Evolutionary conservation across 805 yeast genomes (phyloP), one percentile per base, ranked within the genome.

Genomic region (Saturnispora hagleri): DNA sequence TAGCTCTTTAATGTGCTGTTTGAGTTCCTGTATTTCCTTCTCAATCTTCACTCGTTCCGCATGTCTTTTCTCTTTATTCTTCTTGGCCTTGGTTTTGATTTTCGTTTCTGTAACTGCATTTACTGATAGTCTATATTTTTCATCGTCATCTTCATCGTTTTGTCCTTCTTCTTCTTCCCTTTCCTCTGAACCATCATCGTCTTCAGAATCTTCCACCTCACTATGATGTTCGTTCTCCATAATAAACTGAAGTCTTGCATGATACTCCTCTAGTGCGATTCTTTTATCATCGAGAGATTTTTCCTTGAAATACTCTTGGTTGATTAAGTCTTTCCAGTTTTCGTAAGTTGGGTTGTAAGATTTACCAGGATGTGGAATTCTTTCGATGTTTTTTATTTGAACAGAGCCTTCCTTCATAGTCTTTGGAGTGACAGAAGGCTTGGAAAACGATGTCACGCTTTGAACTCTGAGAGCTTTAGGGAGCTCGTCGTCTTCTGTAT

Each of bases 261-360:
- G 78, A 60, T 85, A 81, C 52, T 79, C 86, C 60, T 77, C 80
- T 52, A 86, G 72, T 50, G 75, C 74, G 50, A 77, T 67, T 60
- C 85, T 76, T 60, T 80, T 75, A 53, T 80, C 79, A 60, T 88
- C 97, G 51, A 74, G 77, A 47, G 77, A 73, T 61, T 80, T 79
- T 61, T 89, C 95, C 51, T 73, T 72, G 49, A 65, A 74, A 59
- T 75, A 83, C 67, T 89, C 97, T 50, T 73, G 71, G 50, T 78
- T 71, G 49, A 93, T 78, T 58, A 90, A 74, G 18, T 67, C 68
- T 59, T 81, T 80, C 99, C 99, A 93, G 27, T 86, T 80, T 51
- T 83, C 85, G 57, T 82, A 72, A 12, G 91, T 76, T 26, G 99
- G 99, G 64, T 93, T 93, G 64, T 89, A 93, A 2, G 98, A 90